A percentile compares a stretch with the other conserved stretches of the same genome.
Conservation (phyloP, 805 yeast species). For the Metschnikowia hibisci region DNA sequence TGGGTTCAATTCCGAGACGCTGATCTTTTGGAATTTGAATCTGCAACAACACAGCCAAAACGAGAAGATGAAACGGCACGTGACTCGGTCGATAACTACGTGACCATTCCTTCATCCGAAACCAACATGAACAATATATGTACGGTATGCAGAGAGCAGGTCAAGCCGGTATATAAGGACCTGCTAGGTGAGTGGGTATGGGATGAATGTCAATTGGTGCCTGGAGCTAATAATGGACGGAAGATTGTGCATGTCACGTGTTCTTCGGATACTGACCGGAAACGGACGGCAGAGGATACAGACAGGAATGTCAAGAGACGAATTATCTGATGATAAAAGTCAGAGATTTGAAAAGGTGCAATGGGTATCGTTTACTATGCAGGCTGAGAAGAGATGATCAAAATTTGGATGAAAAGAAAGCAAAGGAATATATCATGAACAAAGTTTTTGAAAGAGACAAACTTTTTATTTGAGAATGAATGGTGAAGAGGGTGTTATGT, state of each 20-base stretch:
- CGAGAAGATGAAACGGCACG: constrained; percentile 4
- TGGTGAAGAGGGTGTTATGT: too few species aligned
- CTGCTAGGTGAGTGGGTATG: constrained; percentile 47
- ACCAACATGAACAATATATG: constrained; percentile 45
- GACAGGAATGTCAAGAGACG: constrained; percentile 23
- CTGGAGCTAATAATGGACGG: constrained; percentile 33
- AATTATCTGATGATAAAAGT: background rate
- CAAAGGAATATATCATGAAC: too few species aligned
- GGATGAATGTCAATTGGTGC: constrained; percentile 36
- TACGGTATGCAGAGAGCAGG: constrained; percentile 39
- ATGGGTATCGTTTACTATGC: too few species aligned
- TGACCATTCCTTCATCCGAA: constrained; percentile 63
- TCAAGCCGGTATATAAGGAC: constrained; percentile 42
- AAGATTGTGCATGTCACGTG: constrained; percentile 41
- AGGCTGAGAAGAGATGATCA: too few species aligned
- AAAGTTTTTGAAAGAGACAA: too few species aligned
- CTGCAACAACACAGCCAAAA: constrained; percentile 7
- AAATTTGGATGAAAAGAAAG: too few species aligned
- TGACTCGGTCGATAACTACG: constrained; percentile 30
- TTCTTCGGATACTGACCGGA: constrained; percentile 35
- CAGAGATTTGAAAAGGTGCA: too few species aligned
- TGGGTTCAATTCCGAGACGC: constrained; percentile 79
- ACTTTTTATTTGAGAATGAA: too few species aligned
- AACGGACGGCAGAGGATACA: constrained; percentile 27
- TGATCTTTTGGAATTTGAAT: constrained; percentile 33